Evolutionary conservation across 345 rosid species (phyloP).

Genomic region (Eucalyptus polybractea): DNA sequence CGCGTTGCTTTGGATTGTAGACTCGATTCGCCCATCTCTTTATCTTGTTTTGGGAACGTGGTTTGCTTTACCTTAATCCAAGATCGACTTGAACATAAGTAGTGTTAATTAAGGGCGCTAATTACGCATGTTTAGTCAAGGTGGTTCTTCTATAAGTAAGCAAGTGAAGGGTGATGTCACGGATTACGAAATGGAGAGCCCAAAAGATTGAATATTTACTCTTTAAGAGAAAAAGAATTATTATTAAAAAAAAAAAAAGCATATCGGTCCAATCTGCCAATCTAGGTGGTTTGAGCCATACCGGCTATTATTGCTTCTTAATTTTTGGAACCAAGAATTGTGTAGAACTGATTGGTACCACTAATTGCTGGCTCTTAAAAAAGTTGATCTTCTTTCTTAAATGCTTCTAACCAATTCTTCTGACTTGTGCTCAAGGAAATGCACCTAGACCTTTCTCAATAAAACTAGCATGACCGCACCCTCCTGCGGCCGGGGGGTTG

Average conservation of each 20-base stretch:
- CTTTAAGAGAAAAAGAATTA: too few species aligned
- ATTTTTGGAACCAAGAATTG: too few species aligned
- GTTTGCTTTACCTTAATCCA: too few species aligned
- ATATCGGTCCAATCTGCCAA: rapidly evolving
- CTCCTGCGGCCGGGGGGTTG: rapidly evolving
- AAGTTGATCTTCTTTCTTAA: too few species aligned
- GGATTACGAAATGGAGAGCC: neutral
- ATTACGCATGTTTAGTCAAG: neutral
- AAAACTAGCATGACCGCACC: neutral
- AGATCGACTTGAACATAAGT: neutral
- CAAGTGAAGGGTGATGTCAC: neutral
- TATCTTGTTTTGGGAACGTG: too few species aligned
- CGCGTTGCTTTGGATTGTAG: neutral
- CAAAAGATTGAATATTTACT: too few species aligned
- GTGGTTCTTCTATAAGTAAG: neutral
- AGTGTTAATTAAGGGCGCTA: neutral
- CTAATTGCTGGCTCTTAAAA: too few species aligned
- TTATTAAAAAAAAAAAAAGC: too few species aligned
- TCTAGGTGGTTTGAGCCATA: too few species aligned
- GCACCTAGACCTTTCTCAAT: neutral
- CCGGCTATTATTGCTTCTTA: too few species aligned
- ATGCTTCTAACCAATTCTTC: too few species aligned
- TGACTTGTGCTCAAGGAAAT: too few species aligned
- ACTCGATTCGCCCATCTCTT: neutral
- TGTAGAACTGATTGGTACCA: rapidly evolving